These are phyloP conservation scores for Phytophthora tubulina DNA, from an alignment of 352 stramenopile genomes.

Conservation along the genomic window DNA sequence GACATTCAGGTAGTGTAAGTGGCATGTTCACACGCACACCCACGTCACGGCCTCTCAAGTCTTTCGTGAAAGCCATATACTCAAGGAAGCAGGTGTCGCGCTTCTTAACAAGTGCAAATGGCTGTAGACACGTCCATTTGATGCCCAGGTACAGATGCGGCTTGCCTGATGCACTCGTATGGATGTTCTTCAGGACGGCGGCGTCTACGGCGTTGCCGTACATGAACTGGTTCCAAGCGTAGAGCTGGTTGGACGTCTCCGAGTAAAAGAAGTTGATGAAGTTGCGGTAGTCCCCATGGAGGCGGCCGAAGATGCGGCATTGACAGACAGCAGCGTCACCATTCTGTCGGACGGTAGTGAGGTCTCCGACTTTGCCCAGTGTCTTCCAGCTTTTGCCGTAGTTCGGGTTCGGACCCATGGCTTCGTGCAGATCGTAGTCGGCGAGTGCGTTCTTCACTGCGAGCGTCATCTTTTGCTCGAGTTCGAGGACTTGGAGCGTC, in stretches of 20 bases:
- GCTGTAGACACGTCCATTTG: conserved; percentile 78
- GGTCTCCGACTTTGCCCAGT: conserved; percentile 33
- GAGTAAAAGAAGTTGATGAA: conserved; percentile 78
- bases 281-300: conserved; percentile 65
- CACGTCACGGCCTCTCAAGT: conserved; percentile 62
- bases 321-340: conserved; percentile 31
- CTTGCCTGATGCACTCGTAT: conserved; percentile 53
- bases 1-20: conserved; percentile 64
- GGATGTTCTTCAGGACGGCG: conserved; percentile 70
- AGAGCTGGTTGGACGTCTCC: conserved; percentile 61
- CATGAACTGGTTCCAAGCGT: conserved; percentile 74
- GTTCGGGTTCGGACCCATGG: conserved; percentile 39
- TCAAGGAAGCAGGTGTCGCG: conserved; percentile 77
- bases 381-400: conserved; percentile 43
- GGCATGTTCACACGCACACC: conserved; percentile 69
- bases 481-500: conserved; percentile 36
- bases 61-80: conserved; percentile 74
- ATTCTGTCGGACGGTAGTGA: conserved; percentile 41
- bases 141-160: conserved; percentile 74
- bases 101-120: conserved; percentile 67
- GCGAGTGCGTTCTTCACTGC: conserved; percentile 53
- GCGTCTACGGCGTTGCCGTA: conserved; percentile 67
- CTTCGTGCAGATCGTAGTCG: conserved; percentile 58
- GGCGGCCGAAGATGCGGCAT: conserved; percentile 64
- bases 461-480: conserved; percentile 47